Percentiles rank a stretch among this genome's conserved stretches.
phyloP scores from a whole-genome alignment of 2,329 filamentous ascomycete species.

The Penicillium palitans region DNA sequence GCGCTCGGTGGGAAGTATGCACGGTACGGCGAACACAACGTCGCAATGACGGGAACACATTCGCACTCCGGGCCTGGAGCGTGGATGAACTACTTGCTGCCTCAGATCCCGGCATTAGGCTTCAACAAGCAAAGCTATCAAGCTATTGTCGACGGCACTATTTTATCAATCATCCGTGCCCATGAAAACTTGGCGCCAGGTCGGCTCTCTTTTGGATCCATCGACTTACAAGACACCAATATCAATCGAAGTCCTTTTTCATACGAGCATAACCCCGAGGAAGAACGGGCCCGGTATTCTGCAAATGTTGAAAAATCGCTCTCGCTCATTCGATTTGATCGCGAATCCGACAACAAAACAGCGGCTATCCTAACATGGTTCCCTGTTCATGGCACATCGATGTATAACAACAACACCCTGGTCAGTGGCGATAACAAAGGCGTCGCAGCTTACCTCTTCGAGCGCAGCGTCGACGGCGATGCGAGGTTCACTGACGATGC shows the following conservation, averaged over 20 bases:
- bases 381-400: slow-evolving; percentile 85
- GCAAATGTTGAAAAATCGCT: slow-evolving; percentile 71
- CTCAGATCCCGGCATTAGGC: slow-evolving; percentile 83
- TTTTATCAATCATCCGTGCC: slow-evolving; percentile 78
- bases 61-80: slow-evolving; percentile 88
- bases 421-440: slow-evolving; percentile 96
- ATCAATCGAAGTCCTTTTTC: slow-evolving; percentile 87
- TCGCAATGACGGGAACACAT: slow-evolving; percentile 90
- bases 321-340: slow-evolving; percentile 75
- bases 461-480: slow-evolving; percentile 63
- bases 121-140: slow-evolving; percentile 85
- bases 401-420: slow-evolving; percentile 88
- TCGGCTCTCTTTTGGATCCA: slow-evolving; percentile 67
- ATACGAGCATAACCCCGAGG: slow-evolving; percentile 79
- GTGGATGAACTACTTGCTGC: slow-evolving; percentile 92
- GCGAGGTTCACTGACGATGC: slow-evolving; percentile 64
- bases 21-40: slow-evolving; percentile 74
- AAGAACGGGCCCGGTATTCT: slow-evolving; percentile 69
- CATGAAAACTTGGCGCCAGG: slow-evolving; percentile 72
- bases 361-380: slow-evolving; percentile 88
- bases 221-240: slow-evolving; percentile 72
- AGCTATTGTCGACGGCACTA: slow-evolving; percentile 81
- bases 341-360: slow-evolving; percentile 71
- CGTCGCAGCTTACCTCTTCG: slow-evolving; percentile 81
- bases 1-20: slow-evolving; percentile 70